Base-by-base conservation (phyloP, 2,329 filamentous ascomycete genomes). In the Colletotrichum eremochloae region DNA sequence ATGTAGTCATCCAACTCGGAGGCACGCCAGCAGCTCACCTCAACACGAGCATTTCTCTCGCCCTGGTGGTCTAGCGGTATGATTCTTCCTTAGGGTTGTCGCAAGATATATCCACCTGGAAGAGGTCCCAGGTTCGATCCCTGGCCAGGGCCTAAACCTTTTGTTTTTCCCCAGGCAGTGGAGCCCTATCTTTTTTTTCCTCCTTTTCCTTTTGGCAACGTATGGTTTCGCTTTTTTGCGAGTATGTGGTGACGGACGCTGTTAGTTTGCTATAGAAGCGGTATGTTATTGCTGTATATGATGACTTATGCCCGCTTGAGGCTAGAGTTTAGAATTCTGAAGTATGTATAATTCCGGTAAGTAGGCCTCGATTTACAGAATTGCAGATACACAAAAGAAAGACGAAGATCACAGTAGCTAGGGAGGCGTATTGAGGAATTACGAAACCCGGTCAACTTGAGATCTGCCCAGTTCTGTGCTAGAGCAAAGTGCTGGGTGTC, bases 61-160 rank as follows among this genome's bases (percentile, higher is more conserved):
- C 33, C 60, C 60, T 63, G 44, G 60, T 63, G 60, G 60, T 52
- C 44, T 63, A 63, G 60, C 60, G 60, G 60, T 52, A 63, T 63
- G 60, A 63, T 52, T 63, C 60, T 63, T 52, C 60, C 60, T 63
- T 63, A 63, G 60, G 60, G 60, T 50, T 40, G 11, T 50, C 7
- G 11, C 3, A 5, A 20, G 24, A 50, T 36, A 29, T 2, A 62
- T 20, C n/a, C 31, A 62, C 31, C 20, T 62, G 60, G 60, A 62
- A 62, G 60, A 62, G 60, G 60, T 48, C 60, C 60, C 42, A 62
- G 60, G 60, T 62, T 62, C 60, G 60, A 62, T 48, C 46, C 60
- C 60, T 62, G 60, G 60, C 60, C 60, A 62, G 60, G 60, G 60
- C 60, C 42, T 9, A 3, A 24, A 3, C 5, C 42, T 48, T 48